Evolutionary conservation across 257 asterid genomes (phyloP).

Genomic region (Penstemon newberryi): DNA sequence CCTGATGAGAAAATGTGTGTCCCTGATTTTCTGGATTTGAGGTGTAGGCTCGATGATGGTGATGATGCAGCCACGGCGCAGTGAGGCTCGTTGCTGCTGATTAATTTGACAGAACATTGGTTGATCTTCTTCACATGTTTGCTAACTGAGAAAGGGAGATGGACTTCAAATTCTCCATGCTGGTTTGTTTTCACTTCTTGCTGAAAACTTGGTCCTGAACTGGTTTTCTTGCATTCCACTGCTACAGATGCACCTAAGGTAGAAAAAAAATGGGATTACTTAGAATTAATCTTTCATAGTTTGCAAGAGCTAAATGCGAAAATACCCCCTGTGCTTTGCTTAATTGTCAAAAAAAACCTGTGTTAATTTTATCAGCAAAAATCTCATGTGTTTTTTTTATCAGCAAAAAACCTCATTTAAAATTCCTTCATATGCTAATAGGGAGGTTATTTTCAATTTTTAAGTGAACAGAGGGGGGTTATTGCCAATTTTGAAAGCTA

Average conservation of each 20-base stretch:
- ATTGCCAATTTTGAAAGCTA: no score
- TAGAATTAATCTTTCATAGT: not conserved
- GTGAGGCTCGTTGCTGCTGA: slow-evolving; percentile 13
- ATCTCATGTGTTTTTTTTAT: no score
- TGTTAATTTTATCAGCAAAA: no score
- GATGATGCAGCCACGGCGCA: slow-evolving; percentile 15
- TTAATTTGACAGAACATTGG: slow-evolving; percentile 5
- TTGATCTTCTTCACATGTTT: not conserved
- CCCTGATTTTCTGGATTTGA: slow-evolving; percentile 59
- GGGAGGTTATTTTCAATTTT: no score
- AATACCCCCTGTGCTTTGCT: no score
- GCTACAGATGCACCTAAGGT: slow-evolving; percentile 17
- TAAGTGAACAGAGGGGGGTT: no score
- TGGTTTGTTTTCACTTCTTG: slow-evolving; percentile 6
- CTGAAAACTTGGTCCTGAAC: not conserved
- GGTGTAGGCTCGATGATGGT: slow-evolving; percentile 22
- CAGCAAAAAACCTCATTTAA: no score
- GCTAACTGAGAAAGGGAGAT: not conserved
- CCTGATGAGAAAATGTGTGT: slow-evolving; percentile 79
- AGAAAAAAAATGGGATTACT: not conserved
- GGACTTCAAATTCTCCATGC: slow-evolving; percentile 3
- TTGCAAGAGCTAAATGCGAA: no score
- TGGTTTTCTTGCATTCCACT: not conserved
- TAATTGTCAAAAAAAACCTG: no score
- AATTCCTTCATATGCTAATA: no score